Base-by-base conservation (phyloP, 257 asterid species). In the Cinchona pubescens region DNA sequence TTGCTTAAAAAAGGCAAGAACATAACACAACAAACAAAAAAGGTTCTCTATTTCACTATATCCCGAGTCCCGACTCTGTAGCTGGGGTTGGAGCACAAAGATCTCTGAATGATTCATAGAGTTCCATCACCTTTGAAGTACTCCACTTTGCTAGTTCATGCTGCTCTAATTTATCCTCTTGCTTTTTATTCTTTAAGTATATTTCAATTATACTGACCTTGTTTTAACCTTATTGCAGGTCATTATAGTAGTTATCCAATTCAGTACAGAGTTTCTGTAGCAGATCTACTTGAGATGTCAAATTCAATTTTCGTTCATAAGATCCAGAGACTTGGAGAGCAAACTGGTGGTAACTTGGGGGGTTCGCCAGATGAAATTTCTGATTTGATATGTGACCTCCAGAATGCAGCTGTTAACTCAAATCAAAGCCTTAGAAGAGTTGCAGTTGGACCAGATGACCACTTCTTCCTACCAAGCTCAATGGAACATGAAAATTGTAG, bases 351-450 rank as follows among this genome's bases (percentile, higher is more conserved):
- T 15, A 53, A 38, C 79, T 77, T 86, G 83, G 85, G 82, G 78
- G 80, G 71, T 32, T 72, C 80, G 83, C 88, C 87, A 16, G 95
- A 84, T 53, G 90, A 81, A 68, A 78, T 90, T 63, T 87, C 93
- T 16, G 84, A 85, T 80, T 64, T 89, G 85, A 87, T 91, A 63
- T 90, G 97, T 68, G 93, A 94, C 89, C 97, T 94, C 85, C 97
- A 94, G 85, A 88, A 88, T 75, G 97, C 98, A 37, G 97, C 96
- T 38, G 91, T 86, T 0, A 85, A 88, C 85, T 94, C 98, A 13
- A 89, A 87, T 56, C 90, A 86, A 79, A 87, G 98, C 89, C 87
- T 94, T 81, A 81, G 83, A 77, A 88, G 97, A 86, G 92, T 92
- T 69, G 94, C 96, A 35, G 78, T 76, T 38, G 97, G 96, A 38